A percentile compares a stretch with the other conserved stretches of the same genome.
Conservation (phyloP, 164 flowering plant species). For the Aristolochia fimbriata region DNA sequence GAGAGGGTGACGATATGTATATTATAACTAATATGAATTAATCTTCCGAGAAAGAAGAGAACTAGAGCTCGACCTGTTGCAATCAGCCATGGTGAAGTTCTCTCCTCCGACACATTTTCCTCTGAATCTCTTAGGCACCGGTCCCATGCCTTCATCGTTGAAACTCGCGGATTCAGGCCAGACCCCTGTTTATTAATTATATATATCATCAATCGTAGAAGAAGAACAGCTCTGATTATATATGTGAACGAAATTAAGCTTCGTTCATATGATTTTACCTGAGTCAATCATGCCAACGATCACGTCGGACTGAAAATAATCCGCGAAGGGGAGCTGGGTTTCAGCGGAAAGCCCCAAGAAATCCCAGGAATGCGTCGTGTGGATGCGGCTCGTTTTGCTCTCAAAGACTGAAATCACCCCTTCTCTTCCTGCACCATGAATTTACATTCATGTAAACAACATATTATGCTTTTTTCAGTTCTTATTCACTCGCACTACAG, state of each 20-base stretch:
- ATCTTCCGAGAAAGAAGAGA: neutral
- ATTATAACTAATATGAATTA: too few species aligned
- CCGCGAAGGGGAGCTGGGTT: conserved; percentile 8
- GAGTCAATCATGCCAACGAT: conserved; percentile 41
- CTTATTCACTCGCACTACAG: too few species aligned
- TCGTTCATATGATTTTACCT: conserved; percentile 17
- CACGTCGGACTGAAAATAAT: conserved; percentile 17
- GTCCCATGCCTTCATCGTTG: conserved; percentile 36
- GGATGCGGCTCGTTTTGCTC: conserved; percentile 25
- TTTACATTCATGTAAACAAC: too few species aligned
- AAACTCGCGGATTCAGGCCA: conserved; percentile 62
- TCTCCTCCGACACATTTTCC: conserved; percentile 30
- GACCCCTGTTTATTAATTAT: conserved; percentile 26
- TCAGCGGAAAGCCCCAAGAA: conserved; percentile 27
- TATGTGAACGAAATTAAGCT: neutral
- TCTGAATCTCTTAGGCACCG: conserved; percentile 48
- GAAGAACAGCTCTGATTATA: neutral
- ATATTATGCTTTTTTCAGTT: too few species aligned
- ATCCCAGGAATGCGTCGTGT: conserved; percentile 54
- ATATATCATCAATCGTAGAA: too few species aligned
- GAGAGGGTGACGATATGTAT: too few species aligned
- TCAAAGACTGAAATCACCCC: conserved; percentile 39
- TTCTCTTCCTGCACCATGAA: conserved; percentile 27
- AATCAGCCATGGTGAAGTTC: conserved; percentile 32
- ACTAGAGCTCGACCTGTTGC: conserved; percentile 41